Evolutionary conservation across 2,329 filamentous ascomycete species (phyloP).

Genomic region (Penicillium freii): DNA sequence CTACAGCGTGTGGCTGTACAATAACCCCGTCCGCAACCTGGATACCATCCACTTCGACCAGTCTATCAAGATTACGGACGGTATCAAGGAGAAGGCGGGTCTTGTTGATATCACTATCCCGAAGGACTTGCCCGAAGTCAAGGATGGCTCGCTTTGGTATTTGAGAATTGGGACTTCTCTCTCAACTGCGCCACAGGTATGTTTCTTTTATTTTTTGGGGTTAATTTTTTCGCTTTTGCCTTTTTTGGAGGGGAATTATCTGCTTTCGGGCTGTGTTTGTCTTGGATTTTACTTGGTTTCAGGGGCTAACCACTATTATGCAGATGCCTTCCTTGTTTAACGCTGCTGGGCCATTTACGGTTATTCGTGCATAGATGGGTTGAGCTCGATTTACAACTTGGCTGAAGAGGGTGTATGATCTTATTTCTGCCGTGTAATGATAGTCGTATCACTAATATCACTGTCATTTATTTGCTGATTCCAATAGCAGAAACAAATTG

Average conservation of each 20-base stretch:
- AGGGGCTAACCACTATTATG: not conserved
- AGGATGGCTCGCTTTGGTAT: slow-evolving; percentile 32
- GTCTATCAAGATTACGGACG: slow-evolving; percentile 20
- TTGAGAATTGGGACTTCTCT: slow-evolving; percentile 26
- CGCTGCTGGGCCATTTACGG: slow-evolving; percentile 29
- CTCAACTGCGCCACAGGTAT: slow-evolving; percentile 30
- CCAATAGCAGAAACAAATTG: not conserved
- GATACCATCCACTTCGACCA: slow-evolving; percentile 24
- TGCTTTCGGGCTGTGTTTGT: not conserved
- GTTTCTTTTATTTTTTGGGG: not conserved
- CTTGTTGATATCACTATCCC: slow-evolving; percentile 28
- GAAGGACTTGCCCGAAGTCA: slow-evolving; percentile 23
- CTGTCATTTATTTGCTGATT: not conserved
- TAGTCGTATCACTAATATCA: not conserved
- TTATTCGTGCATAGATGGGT: slow-evolving; percentile 15
- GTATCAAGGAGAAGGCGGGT: slow-evolving; percentile 20
- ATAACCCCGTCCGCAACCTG: slow-evolving; percentile 29
- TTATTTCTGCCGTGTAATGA: not conserved
- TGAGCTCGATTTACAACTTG: not conserved
- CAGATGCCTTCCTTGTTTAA: slow-evolving; percentile 33
- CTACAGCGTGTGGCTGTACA: slow-evolving; percentile 33
- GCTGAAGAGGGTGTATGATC: no score
- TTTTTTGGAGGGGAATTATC: not conserved
- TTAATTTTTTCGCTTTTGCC: not conserved
- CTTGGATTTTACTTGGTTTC: not conserved